Percentiles rank a stretch among this genome's conserved stretches.
Evolutionary conservation across 345 rosid genomes (phyloP).

Genomic region (Trapa incisa): DNA sequence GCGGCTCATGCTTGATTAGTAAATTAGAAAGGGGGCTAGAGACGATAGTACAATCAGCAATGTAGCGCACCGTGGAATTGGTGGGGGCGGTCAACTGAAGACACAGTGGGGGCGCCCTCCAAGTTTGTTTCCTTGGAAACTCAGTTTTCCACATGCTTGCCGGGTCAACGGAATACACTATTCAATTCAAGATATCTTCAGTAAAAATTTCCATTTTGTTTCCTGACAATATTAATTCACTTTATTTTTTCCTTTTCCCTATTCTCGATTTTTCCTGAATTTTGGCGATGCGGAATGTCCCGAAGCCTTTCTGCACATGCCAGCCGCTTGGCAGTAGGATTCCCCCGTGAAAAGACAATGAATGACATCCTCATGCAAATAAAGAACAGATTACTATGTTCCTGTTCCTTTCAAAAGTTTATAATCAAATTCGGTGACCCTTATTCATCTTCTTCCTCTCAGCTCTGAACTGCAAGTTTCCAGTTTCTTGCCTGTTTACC

Average conservation of each 20-base stretch:
- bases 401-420: background rate
- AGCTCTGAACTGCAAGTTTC: background rate
- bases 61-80: no score
- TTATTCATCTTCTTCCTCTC: background rate
- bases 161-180: background rate
- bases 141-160: background rate
- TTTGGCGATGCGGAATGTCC: no score
- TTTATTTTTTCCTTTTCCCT: no score
- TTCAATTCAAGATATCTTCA: no score
- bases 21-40: no score
- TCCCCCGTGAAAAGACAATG: background rate
- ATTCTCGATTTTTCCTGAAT: no score
- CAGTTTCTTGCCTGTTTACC: background rate
- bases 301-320: no score
- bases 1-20: conserved; percentile 28
- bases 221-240: no score
- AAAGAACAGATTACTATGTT: no score
- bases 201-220: no score
- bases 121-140: background rate
- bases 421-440: background rate
- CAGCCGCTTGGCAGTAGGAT: background rate
- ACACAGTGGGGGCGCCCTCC: background rate
- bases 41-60: no score
- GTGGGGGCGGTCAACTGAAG: background rate
- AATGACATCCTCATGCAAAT: no score